Percentiles rank a stretch among this genome's conserved stretches.
These are phyloP conservation scores for Chiua virens DNA, from an alignment of 768 basidiomycete species.

Conservation along the genomic window DNA sequence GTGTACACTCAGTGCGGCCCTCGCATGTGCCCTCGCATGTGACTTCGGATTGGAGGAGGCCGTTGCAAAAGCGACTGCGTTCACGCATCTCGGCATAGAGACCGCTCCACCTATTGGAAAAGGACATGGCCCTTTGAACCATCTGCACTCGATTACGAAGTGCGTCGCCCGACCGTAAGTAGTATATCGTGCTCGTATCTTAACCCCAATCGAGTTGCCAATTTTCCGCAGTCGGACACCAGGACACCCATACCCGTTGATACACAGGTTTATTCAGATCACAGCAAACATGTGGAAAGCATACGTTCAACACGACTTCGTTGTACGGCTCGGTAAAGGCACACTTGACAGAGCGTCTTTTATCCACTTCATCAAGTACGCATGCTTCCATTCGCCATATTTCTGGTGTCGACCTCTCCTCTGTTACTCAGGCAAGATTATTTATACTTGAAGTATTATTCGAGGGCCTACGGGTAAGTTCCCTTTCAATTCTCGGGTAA, in stretches of 20 bases:
- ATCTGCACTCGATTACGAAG: slow-evolving; percentile 60
- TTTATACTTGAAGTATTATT: slow-evolving; percentile 79
- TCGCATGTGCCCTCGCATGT: slow-evolving; percentile 67
- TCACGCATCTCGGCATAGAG: slow-evolving; percentile 73
- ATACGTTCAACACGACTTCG: slow-evolving; percentile 86
- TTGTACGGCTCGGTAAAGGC: slow-evolving; percentile 70
- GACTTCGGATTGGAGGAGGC: slow-evolving; percentile 54
- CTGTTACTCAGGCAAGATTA: slow-evolving; percentile 71
- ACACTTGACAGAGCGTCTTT: slow-evolving; percentile 67
- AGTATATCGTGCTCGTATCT: slow-evolving; percentile 32
- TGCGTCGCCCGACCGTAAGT: slow-evolving; percentile 55
- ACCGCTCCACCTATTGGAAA: slow-evolving; percentile 65
- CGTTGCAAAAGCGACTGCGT: slow-evolving; percentile 57
- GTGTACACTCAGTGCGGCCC: slow-evolving; percentile 85
- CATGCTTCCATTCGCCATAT: not conserved
- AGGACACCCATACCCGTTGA: slow-evolving; percentile 67
- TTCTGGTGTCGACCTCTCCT: not conserved
- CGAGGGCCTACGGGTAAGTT: slow-evolving; percentile 71
- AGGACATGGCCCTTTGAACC: slow-evolving; percentile 87
- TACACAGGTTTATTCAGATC: slow-evolving; percentile 58
- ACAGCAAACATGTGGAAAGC: slow-evolving; percentile 60
- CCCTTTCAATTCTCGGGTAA: not conserved
- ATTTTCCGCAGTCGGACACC: slow-evolving; percentile 48
- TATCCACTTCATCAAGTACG: slow-evolving; percentile 82
- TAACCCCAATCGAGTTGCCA: not conserved